Evolutionary conservation across 2,329 filamentous ascomycete genomes (phyloP).

Genomic region (Claviceps monticola): DNA sequence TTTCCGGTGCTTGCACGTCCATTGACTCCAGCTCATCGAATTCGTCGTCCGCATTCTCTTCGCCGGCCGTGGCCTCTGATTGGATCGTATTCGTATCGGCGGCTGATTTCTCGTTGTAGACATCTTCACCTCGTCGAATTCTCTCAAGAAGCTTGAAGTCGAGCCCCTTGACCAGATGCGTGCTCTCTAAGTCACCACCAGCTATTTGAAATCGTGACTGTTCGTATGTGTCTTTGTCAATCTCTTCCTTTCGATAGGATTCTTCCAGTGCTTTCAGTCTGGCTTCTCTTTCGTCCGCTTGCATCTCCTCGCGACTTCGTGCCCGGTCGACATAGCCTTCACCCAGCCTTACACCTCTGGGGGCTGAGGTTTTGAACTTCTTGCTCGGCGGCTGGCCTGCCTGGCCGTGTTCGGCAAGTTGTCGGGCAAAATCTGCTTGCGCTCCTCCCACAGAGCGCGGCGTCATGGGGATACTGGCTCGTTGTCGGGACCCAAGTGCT

Average conservation of each 20-base stretch:
- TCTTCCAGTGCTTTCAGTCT: conserved; percentile 70
- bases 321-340: conserved; percentile 76
- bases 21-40: conserved; percentile 43
- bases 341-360: conserved; percentile 69
- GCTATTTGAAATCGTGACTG: conserved; percentile 61
- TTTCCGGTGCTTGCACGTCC: conserved; percentile 39
- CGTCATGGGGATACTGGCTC: conserved; percentile 83
- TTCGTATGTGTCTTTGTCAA: conserved; percentile 68
- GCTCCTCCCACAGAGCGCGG: conserved; percentile 54
- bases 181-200: conserved; percentile 66
- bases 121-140: conserved; percentile 54
- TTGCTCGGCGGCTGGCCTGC: conserved; percentile 43
- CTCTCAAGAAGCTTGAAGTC: conserved; percentile 70
- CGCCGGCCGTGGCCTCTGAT: conserved; percentile 13
- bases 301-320: conserved; percentile 42
- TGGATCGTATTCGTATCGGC: conserved; percentile 14
- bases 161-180: conserved; percentile 82
- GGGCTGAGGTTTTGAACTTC: conserved; percentile 64
- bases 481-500: conserved; percentile 58
- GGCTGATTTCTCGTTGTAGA: conserved; percentile 28
- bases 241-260: conserved; percentile 67
- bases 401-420: conserved; percentile 62
- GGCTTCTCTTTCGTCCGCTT: conserved; percentile 41
- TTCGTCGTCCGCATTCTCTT: conserved; percentile 46
- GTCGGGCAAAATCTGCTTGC: conserved; percentile 63